Evolutionary conservation across 768 basidiomycete genomes (phyloP).

Genomic region (Lyophyllum decastes): DNA sequence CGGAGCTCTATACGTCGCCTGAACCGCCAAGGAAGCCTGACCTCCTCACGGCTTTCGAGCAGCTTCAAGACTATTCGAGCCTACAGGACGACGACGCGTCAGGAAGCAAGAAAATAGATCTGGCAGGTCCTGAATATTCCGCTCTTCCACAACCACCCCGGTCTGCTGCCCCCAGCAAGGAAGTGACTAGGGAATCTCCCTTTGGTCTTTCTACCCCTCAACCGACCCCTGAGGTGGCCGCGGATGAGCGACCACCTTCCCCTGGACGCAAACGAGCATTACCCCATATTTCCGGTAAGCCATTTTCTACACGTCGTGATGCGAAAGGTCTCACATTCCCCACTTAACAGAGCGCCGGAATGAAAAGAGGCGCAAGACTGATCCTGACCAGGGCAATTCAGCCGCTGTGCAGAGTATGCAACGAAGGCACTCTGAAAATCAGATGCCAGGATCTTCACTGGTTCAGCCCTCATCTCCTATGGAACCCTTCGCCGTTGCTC

Average conservation of each 20-base stretch:
- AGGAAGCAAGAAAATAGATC: neutral
- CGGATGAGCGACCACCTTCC: neutral
- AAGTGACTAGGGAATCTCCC: neutral
- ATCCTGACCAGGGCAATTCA: neutral
- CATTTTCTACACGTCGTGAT: neutral
- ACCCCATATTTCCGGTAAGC: neutral
- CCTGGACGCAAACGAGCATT: constrained; percentile 1
- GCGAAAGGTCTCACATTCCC: neutral
- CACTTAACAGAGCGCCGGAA: neutral
- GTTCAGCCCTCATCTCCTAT: neutral
- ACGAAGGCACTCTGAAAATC: neutral
- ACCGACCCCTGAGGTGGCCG: neutral
- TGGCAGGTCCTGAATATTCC: neutral
- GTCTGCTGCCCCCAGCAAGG: neutral
- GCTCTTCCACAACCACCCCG: neutral
- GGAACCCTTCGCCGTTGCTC: neutral
- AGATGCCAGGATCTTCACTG: neutral
- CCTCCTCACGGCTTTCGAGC: neutral
- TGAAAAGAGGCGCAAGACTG: constrained; percentile 13
- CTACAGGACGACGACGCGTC: neutral
- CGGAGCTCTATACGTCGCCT: neutral
- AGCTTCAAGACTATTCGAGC: neutral
- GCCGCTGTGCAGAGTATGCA: neutral
- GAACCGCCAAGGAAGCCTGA: constrained; percentile 3
- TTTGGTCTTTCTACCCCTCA: constrained; percentile 3